phyloP scores from a whole-genome alignment of 805 yeast genomes.

The Saccharomycopsis vini region DNA sequence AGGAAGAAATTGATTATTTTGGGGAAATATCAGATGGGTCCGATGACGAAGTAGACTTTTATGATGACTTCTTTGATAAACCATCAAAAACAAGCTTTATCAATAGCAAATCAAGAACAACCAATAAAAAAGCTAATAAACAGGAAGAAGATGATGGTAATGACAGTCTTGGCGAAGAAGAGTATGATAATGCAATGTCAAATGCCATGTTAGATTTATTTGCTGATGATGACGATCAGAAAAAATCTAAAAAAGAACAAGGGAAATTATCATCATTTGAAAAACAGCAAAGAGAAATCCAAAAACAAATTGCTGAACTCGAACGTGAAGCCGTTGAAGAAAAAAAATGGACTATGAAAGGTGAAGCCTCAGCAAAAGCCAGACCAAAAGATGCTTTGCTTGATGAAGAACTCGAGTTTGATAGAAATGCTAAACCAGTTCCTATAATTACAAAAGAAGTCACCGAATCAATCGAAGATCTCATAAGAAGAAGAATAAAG shows the following conservation, averaged over 20 bases:
- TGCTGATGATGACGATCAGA: conserved; percentile 33
- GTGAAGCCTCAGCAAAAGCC: conserved; percentile 76
- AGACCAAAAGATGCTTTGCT: conserved; percentile 81
- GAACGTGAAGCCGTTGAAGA: conserved; percentile 86
- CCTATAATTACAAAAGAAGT: conserved; percentile 88
- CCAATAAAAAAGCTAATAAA: background rate
- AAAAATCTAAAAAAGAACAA: conserved; percentile 21
- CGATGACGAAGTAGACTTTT: conserved; percentile 49
- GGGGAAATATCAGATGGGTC: conserved; percentile 45
- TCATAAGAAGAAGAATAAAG: conserved; percentile 75
- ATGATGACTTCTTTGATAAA: conserved; percentile 57
- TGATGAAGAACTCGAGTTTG: conserved; percentile 79
- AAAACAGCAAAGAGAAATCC: conserved; percentile 69
- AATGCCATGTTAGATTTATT: conserved; percentile 56
- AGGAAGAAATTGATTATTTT: conserved; percentile 43
- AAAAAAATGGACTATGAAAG: conserved; percentile 89
- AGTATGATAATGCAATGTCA: conserved; percentile 51
- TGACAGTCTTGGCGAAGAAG: conserved; percentile 46
- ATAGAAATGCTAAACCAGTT: conserved; percentile 88
- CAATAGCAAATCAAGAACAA: conserved; percentile 4
- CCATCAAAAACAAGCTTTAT: conserved; percentile 20
- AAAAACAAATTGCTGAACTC: conserved; percentile 64
- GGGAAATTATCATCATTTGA: conserved; percentile 64
- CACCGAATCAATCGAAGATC: conserved; percentile 79
- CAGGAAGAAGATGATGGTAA: conserved; percentile 23